Base-by-base conservation (phyloP, 148 eudicot species). In the Linanthus parryae region DNA sequence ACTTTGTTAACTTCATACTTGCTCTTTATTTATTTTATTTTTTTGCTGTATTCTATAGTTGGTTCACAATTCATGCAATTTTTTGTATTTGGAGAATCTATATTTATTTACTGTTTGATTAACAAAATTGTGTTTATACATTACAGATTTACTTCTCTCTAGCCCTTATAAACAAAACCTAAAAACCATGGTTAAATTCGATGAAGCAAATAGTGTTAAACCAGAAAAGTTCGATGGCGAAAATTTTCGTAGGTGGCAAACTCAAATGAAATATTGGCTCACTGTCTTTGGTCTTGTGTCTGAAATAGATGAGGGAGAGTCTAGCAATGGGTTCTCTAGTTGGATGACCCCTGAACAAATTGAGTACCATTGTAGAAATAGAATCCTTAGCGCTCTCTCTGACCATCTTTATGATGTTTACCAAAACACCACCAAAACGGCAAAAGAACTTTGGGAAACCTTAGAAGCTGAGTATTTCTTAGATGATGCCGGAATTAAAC, bases 341-440 rank as follows among this genome's bases (percentile, higher is more conserved):
- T 8, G 2, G 30, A 2, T 47, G 11, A 45, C 28, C 16, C 28
- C 28, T 2, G 50, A 21, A 5, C 30, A 45, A 11, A 45, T 22
- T 22, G 15, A 22, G 12, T 22, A 21, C n/a, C 51, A 47, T 16
- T 47, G 34, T 25, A 3, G 13, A 23, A 0, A 21, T 47, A 47
- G 17, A 15, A 47, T 47, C 4, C 10, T 47, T 23, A 26, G 33
- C 25, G 33, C 33, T 7, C 9, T 47, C 1, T 47, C 51, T 25
- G 51, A 47, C 5, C 20, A 47, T 17, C 51, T 47, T 24, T 47
- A 47, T 47, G 51, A 47, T 27, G 9, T 47, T 0, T 47, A 47
- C 12, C 34, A 23, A 12, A 26, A 25, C 14, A 25, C 20, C 25
- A 47, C 11, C 1, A 40, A 1, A 13, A 47, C 6, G 3, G 15